Evolutionary conservation across 2,329 filamentous ascomycete genomes (phyloP).

Genomic region (Teratosphaeria gauchensis): DNA sequence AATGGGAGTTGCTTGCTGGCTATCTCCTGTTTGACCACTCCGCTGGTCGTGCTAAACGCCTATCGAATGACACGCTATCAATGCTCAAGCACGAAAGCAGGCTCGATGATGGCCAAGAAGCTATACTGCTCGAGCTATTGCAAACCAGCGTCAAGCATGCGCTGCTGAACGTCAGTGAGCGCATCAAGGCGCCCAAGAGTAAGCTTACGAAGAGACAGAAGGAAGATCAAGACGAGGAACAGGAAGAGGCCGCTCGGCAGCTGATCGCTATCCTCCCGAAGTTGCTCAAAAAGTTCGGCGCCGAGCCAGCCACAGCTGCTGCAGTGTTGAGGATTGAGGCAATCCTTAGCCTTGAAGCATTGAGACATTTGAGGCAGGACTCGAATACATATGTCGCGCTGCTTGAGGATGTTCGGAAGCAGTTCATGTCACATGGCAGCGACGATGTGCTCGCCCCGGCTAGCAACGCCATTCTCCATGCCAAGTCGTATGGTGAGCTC

Average conservation of each 20-base stretch:
- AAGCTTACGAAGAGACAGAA: slow-evolving; percentile 51
- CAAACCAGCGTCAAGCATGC: slow-evolving; percentile 70
- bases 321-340: slow-evolving; percentile 79
- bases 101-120: slow-evolving; percentile 66
- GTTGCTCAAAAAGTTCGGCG: slow-evolving; percentile 85
- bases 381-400: slow-evolving; percentile 69
- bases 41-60: slow-evolving; percentile 38
- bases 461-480: slow-evolving; percentile 70
- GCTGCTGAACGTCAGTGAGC: slow-evolving; percentile 57
- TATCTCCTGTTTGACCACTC: slow-evolving; percentile 93
- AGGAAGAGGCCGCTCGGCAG: slow-evolving; percentile 68
- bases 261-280: slow-evolving; percentile 72
- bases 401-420: slow-evolving; percentile 83
- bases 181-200: slow-evolving; percentile 44
- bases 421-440: slow-evolving; percentile 88
- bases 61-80: slow-evolving; percentile 50
- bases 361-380: slow-evolving; percentile 81
- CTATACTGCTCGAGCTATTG: slow-evolving; percentile 76
- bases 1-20: slow-evolving; percentile 81
- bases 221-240: slow-evolving; percentile 55
- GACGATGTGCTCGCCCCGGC: slow-evolving; percentile 77
- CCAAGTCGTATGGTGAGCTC: slow-evolving; percentile 76
- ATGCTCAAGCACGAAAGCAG: slow-evolving; percentile 63
- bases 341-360: slow-evolving; percentile 74
- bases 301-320: slow-evolving; percentile 76